A percentile compares a stretch with the other conserved stretches of the same genome.
phyloP scores from a whole-genome alignment of 352 stramenopile genomes.

The Pythium biforme region DNA sequence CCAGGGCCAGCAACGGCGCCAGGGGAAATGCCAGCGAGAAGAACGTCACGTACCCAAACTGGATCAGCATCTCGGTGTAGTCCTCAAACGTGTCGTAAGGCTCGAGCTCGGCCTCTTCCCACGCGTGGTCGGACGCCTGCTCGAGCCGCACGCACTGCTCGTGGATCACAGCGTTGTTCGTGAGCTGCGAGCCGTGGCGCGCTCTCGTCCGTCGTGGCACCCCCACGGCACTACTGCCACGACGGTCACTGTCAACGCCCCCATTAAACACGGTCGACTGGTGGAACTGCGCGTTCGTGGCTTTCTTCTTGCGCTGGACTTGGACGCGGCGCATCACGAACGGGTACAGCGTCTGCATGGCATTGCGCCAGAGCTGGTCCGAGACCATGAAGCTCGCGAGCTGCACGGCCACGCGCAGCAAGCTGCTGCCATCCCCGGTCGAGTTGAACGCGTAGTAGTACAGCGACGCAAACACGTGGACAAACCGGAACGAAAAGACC shows the following conservation, averaged over 20 bases:
- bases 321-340: slow-evolving; percentile 50
- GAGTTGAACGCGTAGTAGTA: slow-evolving; percentile 95
- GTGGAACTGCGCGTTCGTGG: slow-evolving; percentile 62
- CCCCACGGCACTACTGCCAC: background rate
- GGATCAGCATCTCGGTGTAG: slow-evolving; percentile 93
- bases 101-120: slow-evolving; percentile 90
- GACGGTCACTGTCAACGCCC: background rate
- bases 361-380: slow-evolving; percentile 92
- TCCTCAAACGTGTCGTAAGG: slow-evolving; percentile 95
- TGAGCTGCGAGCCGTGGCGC: background rate
- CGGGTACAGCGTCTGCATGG: slow-evolving; percentile 89
- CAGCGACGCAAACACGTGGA: slow-evolving; percentile 95
- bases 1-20: slow-evolving; percentile 90
- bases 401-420: slow-evolving; percentile 91
- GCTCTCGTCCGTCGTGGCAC: slow-evolving; percentile 1
- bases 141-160: slow-evolving; percentile 79
- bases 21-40: slow-evolving; percentile 95
- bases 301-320: slow-evolving; percentile 49
- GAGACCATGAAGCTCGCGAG: slow-evolving; percentile 94
- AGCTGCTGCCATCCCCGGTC: slow-evolving; percentile 32
- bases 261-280: slow-evolving; percentile 61
- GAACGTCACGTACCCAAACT: slow-evolving; percentile 95
- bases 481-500: slow-evolving; percentile 97
- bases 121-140: slow-evolving; percentile 76
- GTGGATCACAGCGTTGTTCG: slow-evolving; percentile 60